Evolutionary conservation across 352 stramenopile species (phyloP).

Genomic region (Phytophthora pini): DNA sequence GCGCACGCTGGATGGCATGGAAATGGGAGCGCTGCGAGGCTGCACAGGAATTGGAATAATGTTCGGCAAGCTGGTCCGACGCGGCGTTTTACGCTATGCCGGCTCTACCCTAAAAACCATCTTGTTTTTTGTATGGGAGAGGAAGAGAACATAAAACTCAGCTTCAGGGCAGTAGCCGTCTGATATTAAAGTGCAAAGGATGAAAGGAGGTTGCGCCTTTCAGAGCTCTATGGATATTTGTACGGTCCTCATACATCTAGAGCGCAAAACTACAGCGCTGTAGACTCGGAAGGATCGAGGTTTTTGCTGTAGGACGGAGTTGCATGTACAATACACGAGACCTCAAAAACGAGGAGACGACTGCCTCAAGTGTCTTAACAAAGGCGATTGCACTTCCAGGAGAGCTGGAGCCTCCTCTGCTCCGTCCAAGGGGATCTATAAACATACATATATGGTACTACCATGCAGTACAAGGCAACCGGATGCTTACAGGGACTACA

Average conservation of each 20-base stretch:
- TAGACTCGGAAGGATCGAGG: slow-evolving; percentile 17
- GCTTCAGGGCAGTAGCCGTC: not conserved
- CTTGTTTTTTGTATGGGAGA: slow-evolving; percentile 26
- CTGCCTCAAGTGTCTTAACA: slow-evolving; percentile 8
- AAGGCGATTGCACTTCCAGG: slow-evolving; percentile 8
- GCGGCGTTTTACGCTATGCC: not conserved
- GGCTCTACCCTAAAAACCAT: slow-evolving; percentile 2
- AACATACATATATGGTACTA: not conserved
- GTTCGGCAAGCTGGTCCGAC: too few species aligned
- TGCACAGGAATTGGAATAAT: too few species aligned
- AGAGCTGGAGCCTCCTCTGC: slow-evolving; percentile 9
- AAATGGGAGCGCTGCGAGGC: too few species aligned
- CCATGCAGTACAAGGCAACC: not conserved
- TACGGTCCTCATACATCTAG: slow-evolving; percentile 23
- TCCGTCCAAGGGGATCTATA: slow-evolving; percentile 12
- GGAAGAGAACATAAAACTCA: slow-evolving; percentile 19
- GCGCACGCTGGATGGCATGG: slow-evolving; percentile 32
- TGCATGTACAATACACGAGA: slow-evolving; percentile 15
- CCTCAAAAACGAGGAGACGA: slow-evolving; percentile 15
- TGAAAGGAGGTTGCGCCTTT: slow-evolving; percentile 1
- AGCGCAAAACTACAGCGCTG: slow-evolving; percentile 2
- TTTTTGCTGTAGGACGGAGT: slow-evolving; percentile 19
- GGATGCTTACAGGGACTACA: too few species aligned
- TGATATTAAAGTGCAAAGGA: slow-evolving; percentile 8
- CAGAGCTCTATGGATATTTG: not conserved